Evolutionary conservation across 179 eudicot species (phyloP), one percentile per base, ranked within the genome.

Genomic region (Corrigiola litoralis): DNA sequence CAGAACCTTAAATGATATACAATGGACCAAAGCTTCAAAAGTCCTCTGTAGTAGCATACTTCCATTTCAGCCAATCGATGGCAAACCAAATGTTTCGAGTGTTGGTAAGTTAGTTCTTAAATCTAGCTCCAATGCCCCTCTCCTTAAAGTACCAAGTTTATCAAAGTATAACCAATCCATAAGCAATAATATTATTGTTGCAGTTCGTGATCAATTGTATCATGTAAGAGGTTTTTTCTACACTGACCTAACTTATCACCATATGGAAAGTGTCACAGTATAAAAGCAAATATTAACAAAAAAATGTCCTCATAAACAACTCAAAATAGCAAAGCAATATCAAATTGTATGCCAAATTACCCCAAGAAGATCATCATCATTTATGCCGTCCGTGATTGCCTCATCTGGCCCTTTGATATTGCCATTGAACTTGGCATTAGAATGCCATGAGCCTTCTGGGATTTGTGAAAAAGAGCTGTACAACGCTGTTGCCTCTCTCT

Each of bases 281-380:
- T 13, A 47, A 38, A 53, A 38, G 0, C 16, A 59, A 36, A 4
- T 58, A 32, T 11, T 41, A 40, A 10, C 32, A 29, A 32, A 36
- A 51, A 66, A 66, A 41, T 23, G 29, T 16, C 28, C 18, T 44
- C 40, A 6, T 47, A 28, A 12, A 11, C 44, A 31, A 4, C 66
- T 47, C 18, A 23, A 18, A 13, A 25, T 45, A 37, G 48, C n/a
- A 23, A 3, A 64, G 21, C 4, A 13, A 50, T 20, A 29, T 42
- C 49, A 66, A 40, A 57, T 9, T 20, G 45, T 25, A 42, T 18
- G 69, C 65, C 48, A 25, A 65, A 66, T 82, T 85, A 95, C 99
- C 96, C 75, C 87, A 61, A 95, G 86, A 70, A 95, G 75, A 75
- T 85, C 97, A 85, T 95, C 99, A 48, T 95, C 99, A 65, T 70